Base-by-base conservation (phyloP, 2,329 filamentous ascomycete genomes). In the Neophaeococcomyces mojaviensis region DNA sequence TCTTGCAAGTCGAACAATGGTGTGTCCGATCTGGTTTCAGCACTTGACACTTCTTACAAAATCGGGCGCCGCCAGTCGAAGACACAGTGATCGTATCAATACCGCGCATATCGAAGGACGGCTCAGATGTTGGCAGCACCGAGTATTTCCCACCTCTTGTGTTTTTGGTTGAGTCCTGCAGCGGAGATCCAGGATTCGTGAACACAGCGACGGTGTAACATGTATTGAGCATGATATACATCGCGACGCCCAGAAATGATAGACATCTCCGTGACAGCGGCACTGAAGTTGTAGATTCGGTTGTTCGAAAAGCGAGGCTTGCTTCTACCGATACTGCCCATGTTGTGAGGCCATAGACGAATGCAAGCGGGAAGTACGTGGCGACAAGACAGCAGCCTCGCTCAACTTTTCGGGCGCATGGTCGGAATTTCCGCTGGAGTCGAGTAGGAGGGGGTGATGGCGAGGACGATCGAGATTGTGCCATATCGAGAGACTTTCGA, bases 41-140 rank as follows among this genome's bases (percentile, higher is more conserved):
- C 43, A 83, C 83, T 69, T 94, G 86, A 66, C 92, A 98, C 69
- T 98, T 98, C 70, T 97, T 97, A 76, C 92, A 98, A 71, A 84
- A 97, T 46, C 92, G 80, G 43, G 85, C 69, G 58, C 86, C 85
- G 58, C 92, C 92, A 34, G 86, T 88, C 47, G 87, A 84, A 68
- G 92, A 98, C 61, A 96, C 92, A 1, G 90, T 97, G 60, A 95
- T 85, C 31, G 84, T 85, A 7, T 85, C 84, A 47, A 81, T 76
- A n/a, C 69, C 62, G 54, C 64, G 54, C 57, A 32, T 20, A 18
- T 50, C 37, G 26, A 33, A 18, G 2, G 75, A 58, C 5, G 77
- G 67, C 52, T 82, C 80, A 50, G 79, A 74, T n/a, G 84, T 86
- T 1, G 89, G 88, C 36, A 96, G 74, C 38, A 84, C 81, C 62